Percentiles rank a stretch among this genome's conserved stretches.
These are phyloP conservation scores for Pseudozyma sp. DNA, from an alignment of 1,284 basidiomycete species.

Conservation along the genomic window DNA sequence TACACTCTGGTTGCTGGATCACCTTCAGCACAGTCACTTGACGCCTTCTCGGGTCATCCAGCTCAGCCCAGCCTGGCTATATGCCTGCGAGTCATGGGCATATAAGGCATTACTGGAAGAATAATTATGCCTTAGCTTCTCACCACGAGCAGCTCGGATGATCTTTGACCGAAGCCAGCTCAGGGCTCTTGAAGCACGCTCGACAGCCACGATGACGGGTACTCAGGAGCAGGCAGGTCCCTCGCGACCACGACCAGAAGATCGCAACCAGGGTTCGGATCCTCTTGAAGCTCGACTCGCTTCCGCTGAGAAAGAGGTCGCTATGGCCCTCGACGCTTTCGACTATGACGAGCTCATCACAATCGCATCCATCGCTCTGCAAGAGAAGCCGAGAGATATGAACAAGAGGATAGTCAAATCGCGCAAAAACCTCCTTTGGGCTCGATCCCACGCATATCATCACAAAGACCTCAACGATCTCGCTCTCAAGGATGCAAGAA, in stretches of 20 bases:
- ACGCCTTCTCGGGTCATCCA: no score
- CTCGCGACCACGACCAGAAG: not conserved
- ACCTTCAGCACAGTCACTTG: no score
- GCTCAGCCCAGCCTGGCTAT: no score
- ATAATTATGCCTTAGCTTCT: no score
- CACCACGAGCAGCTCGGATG: no score
- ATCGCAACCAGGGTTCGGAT: not conserved
- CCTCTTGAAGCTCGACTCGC: conserved; percentile 10
- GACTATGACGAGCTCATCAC: conserved; percentile 30
- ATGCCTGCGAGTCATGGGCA: no score
- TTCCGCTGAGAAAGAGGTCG: conserved; percentile 16
- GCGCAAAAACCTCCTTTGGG: conserved; percentile 40
- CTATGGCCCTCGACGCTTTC: conserved; percentile 7
- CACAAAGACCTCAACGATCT: conserved; percentile 9
- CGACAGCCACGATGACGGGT: conserved; percentile 5
- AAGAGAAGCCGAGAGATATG: not conserved
- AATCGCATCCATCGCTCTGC: conserved; percentile 18
- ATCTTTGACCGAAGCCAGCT: no score
- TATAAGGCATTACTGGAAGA: no score
- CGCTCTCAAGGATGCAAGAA: conserved; percentile 34
- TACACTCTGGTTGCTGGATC: no score
- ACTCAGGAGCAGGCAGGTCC: not conserved
- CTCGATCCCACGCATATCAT: conserved; percentile 28
- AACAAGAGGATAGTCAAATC: conserved; percentile 26
- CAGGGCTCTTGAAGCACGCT: no score